These are phyloP conservation scores for Holtermanniella nyarrowii DNA, from an alignment of 768 basidiomycete genomes.

Conservation along the genomic window DNA sequence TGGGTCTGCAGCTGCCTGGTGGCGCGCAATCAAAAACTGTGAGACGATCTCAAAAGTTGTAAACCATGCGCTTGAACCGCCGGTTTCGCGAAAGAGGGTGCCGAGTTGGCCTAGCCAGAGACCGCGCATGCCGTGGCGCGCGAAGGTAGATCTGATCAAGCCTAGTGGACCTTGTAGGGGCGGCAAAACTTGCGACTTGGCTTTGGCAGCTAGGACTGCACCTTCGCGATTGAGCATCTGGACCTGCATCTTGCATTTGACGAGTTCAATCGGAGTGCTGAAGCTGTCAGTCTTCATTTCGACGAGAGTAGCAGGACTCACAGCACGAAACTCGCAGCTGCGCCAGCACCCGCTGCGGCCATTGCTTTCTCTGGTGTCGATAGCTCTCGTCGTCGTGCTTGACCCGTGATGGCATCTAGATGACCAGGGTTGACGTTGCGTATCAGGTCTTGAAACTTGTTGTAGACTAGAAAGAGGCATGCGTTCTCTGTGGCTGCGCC, in stretches of 20 bases:
- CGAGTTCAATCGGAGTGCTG: conserved; percentile 84
- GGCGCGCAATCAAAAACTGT: conserved; percentile 50
- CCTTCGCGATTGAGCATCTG: conserved; percentile 58
- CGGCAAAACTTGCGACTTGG: conserved; percentile 21
- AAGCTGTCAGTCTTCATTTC: background rate
- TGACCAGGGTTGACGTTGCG: conserved; percentile 14
- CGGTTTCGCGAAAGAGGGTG: conserved; percentile 84
- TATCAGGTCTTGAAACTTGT: conserved; percentile 48
- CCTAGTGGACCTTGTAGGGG: conserved; percentile 62
- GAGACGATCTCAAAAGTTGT: conserved; percentile 70
- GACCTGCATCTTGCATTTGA: conserved; percentile 98
- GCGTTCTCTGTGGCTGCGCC: conserved; percentile 93
- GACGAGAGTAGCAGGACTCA: conserved; percentile 42
- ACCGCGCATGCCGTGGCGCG: conserved; percentile 61
- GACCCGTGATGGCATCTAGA: background rate
- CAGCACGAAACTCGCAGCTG: conserved; percentile 77
- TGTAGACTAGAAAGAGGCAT: conserved; percentile 73
- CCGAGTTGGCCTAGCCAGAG: conserved; percentile 97
- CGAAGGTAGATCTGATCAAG: conserved; percentile 56
- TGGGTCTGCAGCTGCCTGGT: conserved; percentile 26
- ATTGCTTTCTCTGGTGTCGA: conserved; percentile 54
- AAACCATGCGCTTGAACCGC: conserved; percentile 87
- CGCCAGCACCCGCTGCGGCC: conserved; percentile 80
- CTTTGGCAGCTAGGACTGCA: conserved; percentile 11
- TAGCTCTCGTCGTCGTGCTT: conserved; percentile 30